Conservation (phyloP, 805 yeast genomes). For the Cyberlindnera samutprakarnensis region DNA sequence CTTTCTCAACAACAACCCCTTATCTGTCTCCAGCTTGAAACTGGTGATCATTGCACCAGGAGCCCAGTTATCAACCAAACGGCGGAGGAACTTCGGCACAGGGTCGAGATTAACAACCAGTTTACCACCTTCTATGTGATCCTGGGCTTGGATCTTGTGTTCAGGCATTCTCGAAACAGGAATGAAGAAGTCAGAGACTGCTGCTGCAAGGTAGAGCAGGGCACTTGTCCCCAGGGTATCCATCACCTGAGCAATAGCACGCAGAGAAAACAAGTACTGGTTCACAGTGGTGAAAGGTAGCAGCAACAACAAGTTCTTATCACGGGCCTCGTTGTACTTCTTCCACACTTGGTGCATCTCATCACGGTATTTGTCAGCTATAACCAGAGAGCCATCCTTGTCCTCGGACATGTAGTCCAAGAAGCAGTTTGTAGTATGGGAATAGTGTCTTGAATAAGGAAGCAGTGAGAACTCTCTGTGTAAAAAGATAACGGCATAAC, state of each 20-base stretch:
- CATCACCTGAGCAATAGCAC: slow-evolving; percentile 53
- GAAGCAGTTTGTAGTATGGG: slow-evolving; percentile 78
- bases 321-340: slow-evolving; percentile 37
- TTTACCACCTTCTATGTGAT: slow-evolving; percentile 51
- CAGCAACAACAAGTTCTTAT: slow-evolving; percentile 34
- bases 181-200: slow-evolving; percentile 92
- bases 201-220: slow-evolving; percentile 89
- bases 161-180: slow-evolving; percentile 83
- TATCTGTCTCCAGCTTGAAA: slow-evolving; percentile 90
- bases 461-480: slow-evolving; percentile 88
- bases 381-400: slow-evolving; percentile 43
- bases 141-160: slow-evolving; percentile 88
- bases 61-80: slow-evolving; percentile 91
- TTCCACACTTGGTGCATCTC: slow-evolving; percentile 53
- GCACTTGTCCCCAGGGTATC: slow-evolving; percentile 49
- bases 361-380: slow-evolving; percentile 51
- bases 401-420: slow-evolving; percentile 67
- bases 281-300: slow-evolving; percentile 93
- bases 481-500: slow-evolving; percentile 87
- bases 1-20: slow-evolving; percentile 58
- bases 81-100: slow-evolving; percentile 86
- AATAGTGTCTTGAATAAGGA: slow-evolving; percentile 88
- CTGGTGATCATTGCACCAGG: slow-evolving; percentile 91
- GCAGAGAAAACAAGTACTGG: slow-evolving; percentile 83
- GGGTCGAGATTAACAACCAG: slow-evolving; percentile 84